Evolutionary conservation across 2,329 filamentous ascomycete species (phyloP).

Genomic region (Pseudogymnoascus sp.): DNA sequence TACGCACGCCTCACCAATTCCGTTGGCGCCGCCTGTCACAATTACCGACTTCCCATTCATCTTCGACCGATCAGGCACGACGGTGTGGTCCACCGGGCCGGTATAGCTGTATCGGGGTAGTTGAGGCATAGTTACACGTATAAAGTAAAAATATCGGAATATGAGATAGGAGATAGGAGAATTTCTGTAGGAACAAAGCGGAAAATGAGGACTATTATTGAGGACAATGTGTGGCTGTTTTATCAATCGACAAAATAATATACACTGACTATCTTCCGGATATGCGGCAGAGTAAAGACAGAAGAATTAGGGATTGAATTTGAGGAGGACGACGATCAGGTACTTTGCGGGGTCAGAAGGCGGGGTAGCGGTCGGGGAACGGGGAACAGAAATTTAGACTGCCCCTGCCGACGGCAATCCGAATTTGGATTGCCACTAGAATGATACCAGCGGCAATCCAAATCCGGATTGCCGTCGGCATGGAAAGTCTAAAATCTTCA

Average conservation of each 20-base stretch:
- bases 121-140: not conserved
- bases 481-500: not conserved
- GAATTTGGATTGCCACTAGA: not conserved
- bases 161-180: not conserved
- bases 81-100: conserved; percentile 30
- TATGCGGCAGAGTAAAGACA: not conserved
- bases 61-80: conserved; percentile 29
- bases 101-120: conserved; percentile 24
- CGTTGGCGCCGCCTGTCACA: conserved; percentile 38
- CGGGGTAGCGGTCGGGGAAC: not conserved
- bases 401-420: not conserved
- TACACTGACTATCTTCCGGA: not conserved
- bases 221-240: not conserved
- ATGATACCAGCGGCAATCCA: not conserved
- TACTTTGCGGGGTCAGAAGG: not conserved
- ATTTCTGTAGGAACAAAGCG: not conserved
- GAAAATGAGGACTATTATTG: not conserved
- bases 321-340: not conserved
- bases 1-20: conserved; percentile 27
- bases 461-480: not conserved
- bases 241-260: not conserved
- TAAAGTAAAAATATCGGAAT: not conserved
- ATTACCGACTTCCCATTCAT: conserved; percentile 38
- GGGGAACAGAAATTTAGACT: not conserved
- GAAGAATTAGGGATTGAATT: not conserved